Base-by-base conservation (phyloP, 2,329 filamentous ascomycete genomes). In the Zasmidium cellare region DNA sequence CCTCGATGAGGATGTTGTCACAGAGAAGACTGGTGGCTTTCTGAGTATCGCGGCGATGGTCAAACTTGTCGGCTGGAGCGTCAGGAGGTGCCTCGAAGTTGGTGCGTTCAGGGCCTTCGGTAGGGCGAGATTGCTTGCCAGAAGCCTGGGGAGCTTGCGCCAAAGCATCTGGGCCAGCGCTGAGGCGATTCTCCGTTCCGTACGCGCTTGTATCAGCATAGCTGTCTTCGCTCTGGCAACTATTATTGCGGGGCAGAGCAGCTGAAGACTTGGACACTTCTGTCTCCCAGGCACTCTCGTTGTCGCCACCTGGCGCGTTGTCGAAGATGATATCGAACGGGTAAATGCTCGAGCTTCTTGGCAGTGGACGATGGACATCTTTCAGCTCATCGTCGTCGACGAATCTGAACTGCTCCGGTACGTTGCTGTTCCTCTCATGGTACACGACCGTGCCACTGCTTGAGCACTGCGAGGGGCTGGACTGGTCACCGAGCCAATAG, bases 191-290 rank as follows among this genome's bases (percentile, higher is more conserved):
- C 38, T 53, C 23, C 35, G 60, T 65, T 19, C 56, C 57, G 25
- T 55, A 51, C 19, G 59, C 55, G 47, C 67, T 69, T n/a, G 63
- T 65, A 38, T 69, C 57, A 18, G 67, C 68, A 51, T 67, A 64
- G 38, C 62, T 67, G 9, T 58, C 57, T 3, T 46, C 23, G 41
- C 61, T 68, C 22, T 57, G 51, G 12, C 61, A 57, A 20, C 50
- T 41, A 6, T 6, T 6, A 5, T 5, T 28, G 25, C 14, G 35
- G 35, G 12, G 19, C 31, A 19, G 20, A 46, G 19, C 25, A 62
- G 3, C 59, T 58, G 11, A 46, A 45, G 38, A 53, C 16, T 14
- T 6, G 35, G 35, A 55, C 44, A 53, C 45, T n/a, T n/a, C n/a
- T 11, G 55, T 65, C 23, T 59, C 59, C 62, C 47, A 57, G 7